These are phyloP conservation scores for Codiaeum variegatum DNA, from an alignment of 441 rosid species.

Conservation along the genomic window DNA sequence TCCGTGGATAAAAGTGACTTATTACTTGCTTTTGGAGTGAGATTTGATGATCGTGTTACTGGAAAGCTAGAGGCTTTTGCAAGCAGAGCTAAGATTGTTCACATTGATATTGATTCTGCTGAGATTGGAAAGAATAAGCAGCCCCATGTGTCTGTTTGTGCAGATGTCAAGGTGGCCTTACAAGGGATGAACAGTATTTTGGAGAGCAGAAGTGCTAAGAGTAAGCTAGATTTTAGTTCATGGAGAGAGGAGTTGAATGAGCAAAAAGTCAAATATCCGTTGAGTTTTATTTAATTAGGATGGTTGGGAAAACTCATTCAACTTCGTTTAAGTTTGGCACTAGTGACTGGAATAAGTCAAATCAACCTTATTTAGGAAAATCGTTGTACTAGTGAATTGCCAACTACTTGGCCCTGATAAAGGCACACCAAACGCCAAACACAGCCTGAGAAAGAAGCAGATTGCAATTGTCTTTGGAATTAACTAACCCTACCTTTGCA, in stretches of 20 bases:
- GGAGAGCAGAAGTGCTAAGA: constrained; percentile 40
- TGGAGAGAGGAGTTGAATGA: constrained; percentile 75
- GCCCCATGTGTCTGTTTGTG: constrained; percentile 85
- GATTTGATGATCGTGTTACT: constrained; percentile 93
- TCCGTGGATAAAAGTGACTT: constrained; percentile 79
- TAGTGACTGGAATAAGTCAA: no score
- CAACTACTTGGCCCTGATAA: no score
- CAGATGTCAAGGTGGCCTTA: constrained; percentile 74
- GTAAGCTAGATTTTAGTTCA: constrained; percentile 49
- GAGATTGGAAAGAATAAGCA: constrained; percentile 98
- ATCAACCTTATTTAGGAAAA: no score
- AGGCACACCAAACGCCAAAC: no score
- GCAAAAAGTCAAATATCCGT: constrained; percentile 59
- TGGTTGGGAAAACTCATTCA: no score
- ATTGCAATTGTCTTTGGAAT: no score
- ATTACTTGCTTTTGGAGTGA: constrained; percentile 85
- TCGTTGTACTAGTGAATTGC: no score
- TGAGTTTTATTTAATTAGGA: constrained; percentile 33
- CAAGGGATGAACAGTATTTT: constrained; percentile 62
- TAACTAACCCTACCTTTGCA: no score
- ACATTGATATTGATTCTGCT: constrained; percentile 85
- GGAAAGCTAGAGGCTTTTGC: constrained; percentile 95
- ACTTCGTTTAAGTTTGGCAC: no score
- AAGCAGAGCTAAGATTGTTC: constrained; percentile 88
- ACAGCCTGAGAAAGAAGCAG: no score